phyloP scores from a whole-genome alignment of 2,329 filamentous ascomycete species.

The Fusarium proliferatum region DNA sequence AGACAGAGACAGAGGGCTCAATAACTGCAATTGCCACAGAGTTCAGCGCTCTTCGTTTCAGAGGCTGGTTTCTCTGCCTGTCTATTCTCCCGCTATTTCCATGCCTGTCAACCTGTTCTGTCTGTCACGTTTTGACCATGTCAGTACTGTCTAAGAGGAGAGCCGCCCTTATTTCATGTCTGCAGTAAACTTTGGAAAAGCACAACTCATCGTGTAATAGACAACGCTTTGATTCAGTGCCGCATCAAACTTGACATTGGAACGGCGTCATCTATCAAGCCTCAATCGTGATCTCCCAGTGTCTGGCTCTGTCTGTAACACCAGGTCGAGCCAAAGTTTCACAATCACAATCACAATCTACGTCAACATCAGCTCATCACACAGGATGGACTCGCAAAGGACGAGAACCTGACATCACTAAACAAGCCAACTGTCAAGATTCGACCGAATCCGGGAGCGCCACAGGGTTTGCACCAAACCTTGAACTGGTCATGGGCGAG shows the following conservation, averaged over 20 bases:
- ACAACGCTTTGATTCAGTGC: constrained; percentile 5
- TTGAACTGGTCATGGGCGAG: constrained; percentile 3
- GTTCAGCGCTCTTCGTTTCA: constrained; percentile 3
- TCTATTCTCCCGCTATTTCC: background rate
- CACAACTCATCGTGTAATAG: background rate
- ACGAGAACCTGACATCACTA: constrained; percentile 16
- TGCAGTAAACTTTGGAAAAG: background rate
- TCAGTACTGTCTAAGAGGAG: background rate
- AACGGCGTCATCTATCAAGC: constrained; percentile 16
- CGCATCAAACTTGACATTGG: background rate
- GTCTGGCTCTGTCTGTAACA: background rate
- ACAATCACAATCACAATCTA: background rate
- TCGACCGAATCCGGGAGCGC: constrained; percentile 26
- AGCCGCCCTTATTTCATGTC: background rate
- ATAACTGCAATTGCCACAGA: background rate
- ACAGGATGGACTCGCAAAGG: background rate
- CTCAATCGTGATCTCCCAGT: background rate
- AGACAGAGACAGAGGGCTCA: background rate
- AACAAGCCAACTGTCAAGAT: background rate
- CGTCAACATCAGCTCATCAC: background rate
- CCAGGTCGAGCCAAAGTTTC: background rate
- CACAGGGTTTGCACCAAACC: constrained; percentile 19
- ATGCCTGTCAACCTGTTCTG: background rate
- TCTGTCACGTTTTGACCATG: background rate
- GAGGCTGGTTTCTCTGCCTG: background rate